These are phyloP conservation scores for Acacia concinna DNA, from an alignment of 331 rosid genomes.

Conservation along the genomic window DNA sequence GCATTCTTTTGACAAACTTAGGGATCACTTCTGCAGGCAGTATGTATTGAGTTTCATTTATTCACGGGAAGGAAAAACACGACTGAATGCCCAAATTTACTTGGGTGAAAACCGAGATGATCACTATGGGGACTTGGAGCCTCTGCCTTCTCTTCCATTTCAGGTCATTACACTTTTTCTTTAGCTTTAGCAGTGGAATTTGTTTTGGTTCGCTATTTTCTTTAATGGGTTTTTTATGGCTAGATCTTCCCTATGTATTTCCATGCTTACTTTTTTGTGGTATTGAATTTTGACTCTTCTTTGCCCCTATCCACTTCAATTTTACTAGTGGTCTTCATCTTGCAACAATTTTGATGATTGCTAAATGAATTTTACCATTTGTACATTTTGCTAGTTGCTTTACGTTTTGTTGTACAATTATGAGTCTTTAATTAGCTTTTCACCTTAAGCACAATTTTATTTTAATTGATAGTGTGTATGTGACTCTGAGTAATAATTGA, in stretches of 20 bases:
- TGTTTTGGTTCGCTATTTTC: conserved; percentile 17
- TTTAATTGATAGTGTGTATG: neutral
- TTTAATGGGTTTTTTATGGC: neutral
- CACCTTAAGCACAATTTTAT: neutral
- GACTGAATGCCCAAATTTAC: conserved; percentile 82
- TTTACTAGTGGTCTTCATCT: neutral
- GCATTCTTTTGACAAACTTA: conserved; percentile 89
- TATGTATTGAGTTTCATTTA: conserved; percentile 90
- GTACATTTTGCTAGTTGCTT: neutral
- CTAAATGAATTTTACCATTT: neutral
- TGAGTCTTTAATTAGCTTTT: neutral
- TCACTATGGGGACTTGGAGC: conserved; percentile 59
- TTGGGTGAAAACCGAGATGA: conserved; percentile 62
- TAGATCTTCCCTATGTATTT: conserved; percentile 13
- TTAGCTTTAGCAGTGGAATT: conserved; percentile 22
- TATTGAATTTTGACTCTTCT: conserved; percentile 15
- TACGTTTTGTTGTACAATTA: neutral
- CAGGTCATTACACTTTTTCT: conserved; percentile 61
- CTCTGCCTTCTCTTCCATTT: conserved; percentile 93
- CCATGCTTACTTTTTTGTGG: conserved; percentile 3
- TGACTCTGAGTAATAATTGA: neutral
- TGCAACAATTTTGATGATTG: neutral
- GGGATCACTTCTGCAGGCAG: conserved; percentile 91
- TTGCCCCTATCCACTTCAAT: neutral
- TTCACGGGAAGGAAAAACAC: conserved; percentile 92